Evolutionary conservation across 306 rosid species (phyloP).

Genomic region (Cajanus cajan): DNA sequence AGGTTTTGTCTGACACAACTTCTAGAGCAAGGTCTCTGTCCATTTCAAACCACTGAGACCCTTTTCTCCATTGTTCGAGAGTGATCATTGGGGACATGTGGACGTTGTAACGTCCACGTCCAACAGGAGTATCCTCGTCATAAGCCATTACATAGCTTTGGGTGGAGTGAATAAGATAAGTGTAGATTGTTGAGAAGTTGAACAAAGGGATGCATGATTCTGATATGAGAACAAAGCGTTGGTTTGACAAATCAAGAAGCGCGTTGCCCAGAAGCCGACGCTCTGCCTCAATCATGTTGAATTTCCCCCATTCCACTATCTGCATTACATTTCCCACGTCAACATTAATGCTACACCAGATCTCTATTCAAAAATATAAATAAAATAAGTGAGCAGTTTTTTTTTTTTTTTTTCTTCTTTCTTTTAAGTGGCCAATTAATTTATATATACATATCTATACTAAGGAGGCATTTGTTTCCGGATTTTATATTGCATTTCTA

Average conservation of each 20-base stretch:
- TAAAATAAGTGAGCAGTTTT: no score
- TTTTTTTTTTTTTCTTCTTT: no score
- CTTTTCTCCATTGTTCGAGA: conserved; percentile 69
- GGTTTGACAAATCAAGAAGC: conserved; percentile 79
- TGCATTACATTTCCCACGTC: conserved; percentile 17
- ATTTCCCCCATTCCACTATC: conserved; percentile 75
- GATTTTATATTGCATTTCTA: no score
- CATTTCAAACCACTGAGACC: conserved; percentile 89
- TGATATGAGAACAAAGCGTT: conserved; percentile 69
- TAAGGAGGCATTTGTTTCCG: no score
- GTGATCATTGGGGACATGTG: conserved; percentile 52
- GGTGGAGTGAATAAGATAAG: conserved; percentile 54
- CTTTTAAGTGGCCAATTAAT: no score
- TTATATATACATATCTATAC: no score
- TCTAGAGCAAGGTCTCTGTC: conserved; percentile 53
- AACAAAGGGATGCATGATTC: conserved; percentile 82
- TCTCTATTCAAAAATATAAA: no score
- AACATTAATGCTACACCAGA: no score
- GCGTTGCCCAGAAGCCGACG: conserved; percentile 79
- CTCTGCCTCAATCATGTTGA: conserved; percentile 82
- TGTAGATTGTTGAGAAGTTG: conserved; percentile 69
- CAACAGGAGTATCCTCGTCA: conserved; percentile 51
- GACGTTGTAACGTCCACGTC: conserved; percentile 57
- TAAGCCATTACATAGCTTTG: conserved; percentile 45
- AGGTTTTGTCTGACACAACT: conserved; percentile 53